These are phyloP conservation scores for Oryza glumipatula DNA, from an alignment of 176 grass and related monocot species.

Conservation along the genomic window DNA sequence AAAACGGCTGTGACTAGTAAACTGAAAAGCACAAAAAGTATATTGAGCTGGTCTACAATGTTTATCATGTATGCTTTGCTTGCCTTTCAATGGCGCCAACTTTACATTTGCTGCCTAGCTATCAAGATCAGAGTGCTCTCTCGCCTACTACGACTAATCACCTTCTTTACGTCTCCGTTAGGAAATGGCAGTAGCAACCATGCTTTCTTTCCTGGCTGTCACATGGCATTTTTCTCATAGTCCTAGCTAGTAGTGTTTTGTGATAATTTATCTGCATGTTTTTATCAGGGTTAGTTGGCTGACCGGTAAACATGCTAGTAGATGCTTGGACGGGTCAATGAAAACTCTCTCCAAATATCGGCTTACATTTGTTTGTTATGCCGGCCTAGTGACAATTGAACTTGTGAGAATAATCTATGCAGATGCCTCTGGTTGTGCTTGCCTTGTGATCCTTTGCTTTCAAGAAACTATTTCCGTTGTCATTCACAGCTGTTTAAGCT, in stretches of 20 bases:
- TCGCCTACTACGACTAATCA: constrained; percentile 43
- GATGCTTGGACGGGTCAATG: background rate
- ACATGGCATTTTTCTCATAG: background rate
- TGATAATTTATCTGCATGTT: background rate
- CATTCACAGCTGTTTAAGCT: background rate
- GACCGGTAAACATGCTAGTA: background rate
- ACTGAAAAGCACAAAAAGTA: constrained; percentile 12
- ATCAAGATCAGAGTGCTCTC: constrained; percentile 21
- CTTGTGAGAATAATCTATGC: constrained; percentile 25
- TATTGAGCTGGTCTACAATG: constrained; percentile 6
- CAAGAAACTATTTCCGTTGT: constrained; percentile 2
- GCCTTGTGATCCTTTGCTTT: constrained; percentile 11
- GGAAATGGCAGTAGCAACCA: constrained; percentile 19
- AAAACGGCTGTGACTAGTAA: background rate
- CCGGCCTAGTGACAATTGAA: constrained; percentile 7
- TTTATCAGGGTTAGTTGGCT: background rate
- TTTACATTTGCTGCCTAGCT: background rate
- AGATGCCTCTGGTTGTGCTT: constrained; percentile 6
- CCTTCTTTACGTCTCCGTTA: constrained; percentile 52
- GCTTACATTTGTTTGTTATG: background rate
- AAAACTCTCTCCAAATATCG: background rate
- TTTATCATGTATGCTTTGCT: constrained; percentile 33
- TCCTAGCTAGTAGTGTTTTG: background rate
- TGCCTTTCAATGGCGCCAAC: constrained; percentile 31
- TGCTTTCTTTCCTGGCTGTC: background rate